Evolutionary conservation across 202 grass and related monocot genomes (phyloP).

Genomic region (Setaria viridis): DNA sequence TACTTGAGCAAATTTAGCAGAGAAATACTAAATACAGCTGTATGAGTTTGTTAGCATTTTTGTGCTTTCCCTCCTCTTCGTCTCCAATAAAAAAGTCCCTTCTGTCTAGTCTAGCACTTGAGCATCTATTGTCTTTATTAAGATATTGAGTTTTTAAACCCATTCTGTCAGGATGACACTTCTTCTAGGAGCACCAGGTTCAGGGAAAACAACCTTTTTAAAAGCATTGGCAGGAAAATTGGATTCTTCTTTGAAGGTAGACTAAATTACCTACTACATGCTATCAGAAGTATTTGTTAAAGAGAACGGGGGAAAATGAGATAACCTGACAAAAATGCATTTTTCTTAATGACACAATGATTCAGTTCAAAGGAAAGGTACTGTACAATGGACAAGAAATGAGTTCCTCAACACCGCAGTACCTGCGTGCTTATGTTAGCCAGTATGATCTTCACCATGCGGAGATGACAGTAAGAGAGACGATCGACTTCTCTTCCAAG

Average conservation of each 20-base stretch:
- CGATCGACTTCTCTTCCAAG: slow-evolving; percentile 80
- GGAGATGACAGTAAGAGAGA: slow-evolving; percentile 97
- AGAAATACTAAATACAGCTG: slow-evolving; percentile 13
- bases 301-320: background rate
- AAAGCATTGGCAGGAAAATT: slow-evolving; percentile 70
- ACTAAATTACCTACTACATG: slow-evolving; percentile 24
- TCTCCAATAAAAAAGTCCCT: background rate
- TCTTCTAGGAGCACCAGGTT: slow-evolving; percentile 78
- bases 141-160: slow-evolving; percentile 23
- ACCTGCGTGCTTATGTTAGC: slow-evolving; percentile 83
- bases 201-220: slow-evolving; percentile 76
- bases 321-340: slow-evolving; percentile 25
- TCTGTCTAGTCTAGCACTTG: background rate
- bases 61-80: background rate
- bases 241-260: slow-evolving; percentile 69
- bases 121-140: background rate
- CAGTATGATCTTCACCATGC: slow-evolving; percentile 95
- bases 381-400: slow-evolving; percentile 82
- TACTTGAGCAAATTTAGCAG: background rate
- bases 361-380: slow-evolving; percentile 80
- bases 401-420: slow-evolving; percentile 62
- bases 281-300: slow-evolving; percentile 14
- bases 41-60: background rate
- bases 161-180: slow-evolving; percentile 75
- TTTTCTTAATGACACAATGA: slow-evolving; percentile 12